These are phyloP conservation scores for Pestalotiopsis sp. DNA, from an alignment of 2,329 filamentous ascomycete genomes.

Conservation along the genomic window DNA sequence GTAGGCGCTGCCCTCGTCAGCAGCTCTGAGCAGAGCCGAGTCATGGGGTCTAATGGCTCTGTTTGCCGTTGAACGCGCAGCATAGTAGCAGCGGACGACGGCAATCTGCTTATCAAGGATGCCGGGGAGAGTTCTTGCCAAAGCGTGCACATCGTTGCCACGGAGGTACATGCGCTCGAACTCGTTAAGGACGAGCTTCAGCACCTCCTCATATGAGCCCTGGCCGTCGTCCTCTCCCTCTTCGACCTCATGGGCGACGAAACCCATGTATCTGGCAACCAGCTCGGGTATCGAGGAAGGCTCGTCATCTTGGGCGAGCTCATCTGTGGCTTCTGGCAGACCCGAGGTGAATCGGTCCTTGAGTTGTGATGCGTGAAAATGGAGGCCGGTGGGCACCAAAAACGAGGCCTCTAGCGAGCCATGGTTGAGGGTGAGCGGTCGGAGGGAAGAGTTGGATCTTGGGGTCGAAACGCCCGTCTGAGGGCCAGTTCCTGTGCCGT, in stretches of 20 bases:
- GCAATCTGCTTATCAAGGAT: slow-evolving; percentile 91
- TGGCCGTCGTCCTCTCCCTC: slow-evolving; percentile 88
- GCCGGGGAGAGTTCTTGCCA: slow-evolving; percentile 82
- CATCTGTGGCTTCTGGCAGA: slow-evolving; percentile 89
- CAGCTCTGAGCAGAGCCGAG: slow-evolving; percentile 87
- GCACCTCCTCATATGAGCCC: slow-evolving; percentile 86
- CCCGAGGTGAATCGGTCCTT: slow-evolving; percentile 86
- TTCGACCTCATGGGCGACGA: slow-evolving; percentile 84
- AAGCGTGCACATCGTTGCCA: slow-evolving; percentile 93
- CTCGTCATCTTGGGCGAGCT: slow-evolving; percentile 97
- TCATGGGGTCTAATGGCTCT: slow-evolving; percentile 89
- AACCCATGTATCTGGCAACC: slow-evolving; percentile 90
- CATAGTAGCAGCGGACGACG: slow-evolving; percentile 89
- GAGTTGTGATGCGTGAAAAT: slow-evolving; percentile 93
- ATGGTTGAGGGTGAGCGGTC: slow-evolving; percentile 86
- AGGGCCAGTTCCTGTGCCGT: slow-evolving; percentile 77
- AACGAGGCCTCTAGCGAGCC: slow-evolving; percentile 96
- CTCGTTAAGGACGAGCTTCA: slow-evolving; percentile 90
- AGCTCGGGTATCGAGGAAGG: slow-evolving; percentile 94
- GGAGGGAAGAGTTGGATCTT: slow-evolving; percentile 87
- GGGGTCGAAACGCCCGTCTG: slow-evolving; percentile 98
- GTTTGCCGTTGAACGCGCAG: slow-evolving; percentile 79
- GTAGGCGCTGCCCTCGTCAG: slow-evolving; percentile 77
- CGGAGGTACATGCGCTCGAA: slow-evolving; percentile 94
- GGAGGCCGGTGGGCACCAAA: slow-evolving; percentile 89